Conservation (phyloP, 2,329 filamentous ascomycete species). For the Alternaria incomplexa region DNA sequence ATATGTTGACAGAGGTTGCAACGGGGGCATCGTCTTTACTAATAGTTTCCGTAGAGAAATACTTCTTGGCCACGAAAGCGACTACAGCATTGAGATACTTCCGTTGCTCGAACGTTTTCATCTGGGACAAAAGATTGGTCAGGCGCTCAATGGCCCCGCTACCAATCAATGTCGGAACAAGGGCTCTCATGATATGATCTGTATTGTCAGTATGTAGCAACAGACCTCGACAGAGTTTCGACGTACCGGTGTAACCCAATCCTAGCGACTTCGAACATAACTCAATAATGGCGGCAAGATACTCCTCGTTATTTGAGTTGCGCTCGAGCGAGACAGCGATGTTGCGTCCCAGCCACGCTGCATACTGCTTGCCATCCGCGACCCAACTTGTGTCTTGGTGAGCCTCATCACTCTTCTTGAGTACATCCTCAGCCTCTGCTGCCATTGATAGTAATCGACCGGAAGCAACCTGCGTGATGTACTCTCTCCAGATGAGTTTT, state of each 20-base stretch:
- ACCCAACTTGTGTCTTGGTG: slow-evolving; percentile 61
- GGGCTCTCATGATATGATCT: slow-evolving; percentile 33
- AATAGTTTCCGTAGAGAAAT: slow-evolving; percentile 14
- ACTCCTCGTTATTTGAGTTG: slow-evolving; percentile 45
- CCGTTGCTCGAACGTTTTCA: slow-evolving; percentile 58
- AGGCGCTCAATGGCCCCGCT: slow-evolving; percentile 27
- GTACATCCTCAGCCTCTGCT: slow-evolving; percentile 64
- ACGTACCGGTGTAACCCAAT: slow-evolving; percentile 71
- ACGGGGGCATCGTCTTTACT: slow-evolving; percentile 19
- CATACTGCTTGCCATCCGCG: slow-evolving; percentile 68
- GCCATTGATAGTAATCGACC: slow-evolving; percentile 64
- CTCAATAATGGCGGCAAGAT: slow-evolving; percentile 40
- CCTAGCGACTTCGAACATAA: slow-evolving; percentile 66
- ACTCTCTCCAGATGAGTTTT: slow-evolving; percentile 68
- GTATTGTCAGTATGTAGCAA: neutral
- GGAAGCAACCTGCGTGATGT: slow-evolving; percentile 63
- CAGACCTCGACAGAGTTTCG: neutral
- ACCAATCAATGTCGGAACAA: slow-evolving; percentile 22
- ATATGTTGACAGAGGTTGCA: slow-evolving; percentile 25
- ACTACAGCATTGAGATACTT: slow-evolving; percentile 49
- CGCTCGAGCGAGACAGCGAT: slow-evolving; percentile 59
- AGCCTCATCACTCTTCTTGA: slow-evolving; percentile 43
- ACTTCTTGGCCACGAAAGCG: slow-evolving; percentile 29
- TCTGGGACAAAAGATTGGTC: slow-evolving; percentile 47
- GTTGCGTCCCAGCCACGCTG: slow-evolving; percentile 73